Evolutionary conservation across 805 yeast species (phyloP).

Genomic region (Metschnikowia anglica): DNA sequence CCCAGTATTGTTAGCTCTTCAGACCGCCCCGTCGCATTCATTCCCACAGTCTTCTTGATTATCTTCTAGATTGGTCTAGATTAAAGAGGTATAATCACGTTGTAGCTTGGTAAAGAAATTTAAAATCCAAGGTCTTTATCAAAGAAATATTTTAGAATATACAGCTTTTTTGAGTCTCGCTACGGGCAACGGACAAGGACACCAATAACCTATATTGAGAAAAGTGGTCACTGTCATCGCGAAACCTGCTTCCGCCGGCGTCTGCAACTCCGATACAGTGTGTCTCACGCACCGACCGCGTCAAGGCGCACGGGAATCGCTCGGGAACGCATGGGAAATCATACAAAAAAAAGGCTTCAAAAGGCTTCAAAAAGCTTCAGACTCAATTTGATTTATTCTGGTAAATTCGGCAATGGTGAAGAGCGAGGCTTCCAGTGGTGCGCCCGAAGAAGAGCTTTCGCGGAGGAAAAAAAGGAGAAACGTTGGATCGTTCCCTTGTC

Average conservation of each 20-base stretch:
- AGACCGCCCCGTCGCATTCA: too few relatives aligned
- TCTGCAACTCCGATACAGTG: background rate
- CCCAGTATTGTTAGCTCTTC: too few relatives aligned
- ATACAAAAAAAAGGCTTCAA: background rate
- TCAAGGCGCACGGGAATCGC: background rate
- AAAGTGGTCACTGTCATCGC: background rate
- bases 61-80: too few relatives aligned
- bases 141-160: too few relatives aligned
- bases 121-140: too few relatives aligned
- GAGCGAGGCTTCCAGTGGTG: background rate
- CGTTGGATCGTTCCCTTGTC: conserved; percentile 42
- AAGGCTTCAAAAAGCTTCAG: too few relatives aligned
- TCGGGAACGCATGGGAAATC: background rate
- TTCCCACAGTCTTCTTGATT: too few relatives aligned
- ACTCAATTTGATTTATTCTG: background rate
- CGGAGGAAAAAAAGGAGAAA: conserved; percentile 18
- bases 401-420: conserved; percentile 1
- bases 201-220: too few relatives aligned
- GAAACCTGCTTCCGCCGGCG: background rate
- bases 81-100: too few relatives aligned
- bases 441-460: conserved; percentile 5
- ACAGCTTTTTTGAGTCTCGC: too few relatives aligned
- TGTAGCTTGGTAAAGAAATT: too few relatives aligned
- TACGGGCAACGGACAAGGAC: too few relatives aligned
- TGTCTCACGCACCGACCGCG: conserved; percentile 1